Evolutionary conservation across 1,139 yeast species (phyloP), one percentile per base, ranked within the genome.

Genomic region (Scheffersomyces titani): DNA sequence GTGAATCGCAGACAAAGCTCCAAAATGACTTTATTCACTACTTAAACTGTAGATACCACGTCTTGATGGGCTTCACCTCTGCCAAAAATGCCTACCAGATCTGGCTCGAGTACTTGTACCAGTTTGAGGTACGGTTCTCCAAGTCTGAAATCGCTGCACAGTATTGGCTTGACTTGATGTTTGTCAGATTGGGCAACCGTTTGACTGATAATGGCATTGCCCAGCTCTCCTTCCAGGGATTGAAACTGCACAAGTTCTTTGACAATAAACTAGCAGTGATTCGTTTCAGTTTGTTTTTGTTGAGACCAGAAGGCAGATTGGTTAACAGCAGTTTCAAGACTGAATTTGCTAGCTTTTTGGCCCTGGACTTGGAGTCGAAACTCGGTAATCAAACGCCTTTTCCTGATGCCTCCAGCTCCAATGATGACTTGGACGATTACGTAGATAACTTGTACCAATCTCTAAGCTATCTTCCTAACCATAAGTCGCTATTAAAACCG

Each of bases 101-200:
- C 44, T 78, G 82, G 80, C 59, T 64, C 19, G 75, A 72, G 18
- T 79, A 71, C 59, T 68, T 79, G 52, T 58, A 57, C 36, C 60
- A 68, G 49, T 66, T 67, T 54, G 65, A 65, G 21, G 63, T 57
- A 36, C 77, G 77, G 11, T 77, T 76, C 58, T 56, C 61, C 22
- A 74, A 72, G 58, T 70, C 78, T 6, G 75, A 76, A 51, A 72
- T 77, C 21, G 72, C 78, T 2, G 80, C 76, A 2, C 71, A 72
- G 53, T 65, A 70, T 55, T 80, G 84, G 84, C 65, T 76, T n/a
- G 76, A 72, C 30, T 63, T 73, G 45, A 61, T 78, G 50, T 71
- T 68, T 57, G 63, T 62, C 40, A 67, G 70, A 53, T 67, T 76
- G 44, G 68, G 76, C 13, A 52, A 58, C 19, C 57, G 61, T 16